Conservation (phyloP, 305 asterid species). For the Ruellia speciosa region DNA sequence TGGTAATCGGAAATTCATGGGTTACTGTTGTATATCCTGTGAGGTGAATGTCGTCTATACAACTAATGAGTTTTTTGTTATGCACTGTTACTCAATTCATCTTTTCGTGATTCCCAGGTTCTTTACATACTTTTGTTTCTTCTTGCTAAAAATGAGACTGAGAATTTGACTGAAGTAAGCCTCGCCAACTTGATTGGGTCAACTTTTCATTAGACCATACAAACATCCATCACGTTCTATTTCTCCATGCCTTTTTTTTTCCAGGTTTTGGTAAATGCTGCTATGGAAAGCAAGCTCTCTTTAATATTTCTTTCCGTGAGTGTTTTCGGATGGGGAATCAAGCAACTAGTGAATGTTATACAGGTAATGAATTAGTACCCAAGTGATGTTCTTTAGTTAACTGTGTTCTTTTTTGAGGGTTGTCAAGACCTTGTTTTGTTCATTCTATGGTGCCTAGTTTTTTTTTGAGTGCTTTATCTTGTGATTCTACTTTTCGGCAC, state of each 20-base stretch:
- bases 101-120: slow-evolving; percentile 42
- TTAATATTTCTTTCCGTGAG: slow-evolving; percentile 37
- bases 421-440: too few relatives aligned
- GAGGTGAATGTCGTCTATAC: slow-evolving; percentile 51
- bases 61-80: slow-evolving; percentile 10
- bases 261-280: slow-evolving; percentile 55
- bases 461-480: too few relatives aligned
- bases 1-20: slow-evolving; percentile 76
- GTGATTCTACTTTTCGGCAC: too few relatives aligned
- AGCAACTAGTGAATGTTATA: slow-evolving; percentile 72
- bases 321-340: slow-evolving; percentile 70
- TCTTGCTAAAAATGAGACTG: slow-evolving; percentile 55
- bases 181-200: slow-evolving; percentile 14
- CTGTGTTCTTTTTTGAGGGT: background rate
- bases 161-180: slow-evolving; percentile 52
- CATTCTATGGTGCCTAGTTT: too few relatives aligned
- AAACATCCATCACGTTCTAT: background rate
- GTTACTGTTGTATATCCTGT: slow-evolving; percentile 87
- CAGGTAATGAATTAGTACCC: slow-evolving; percentile 42
- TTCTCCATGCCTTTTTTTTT: slow-evolving; percentile 13
- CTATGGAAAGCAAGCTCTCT: slow-evolving; percentile 46
- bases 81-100: slow-evolving; percentile 12
- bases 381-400: background rate
- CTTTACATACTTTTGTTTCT: slow-evolving; percentile 79
- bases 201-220: background rate